Evolutionary conservation across 2,329 filamentous ascomycete genomes (phyloP).

Genomic region (Aspergillus pseudonomiae): DNA sequence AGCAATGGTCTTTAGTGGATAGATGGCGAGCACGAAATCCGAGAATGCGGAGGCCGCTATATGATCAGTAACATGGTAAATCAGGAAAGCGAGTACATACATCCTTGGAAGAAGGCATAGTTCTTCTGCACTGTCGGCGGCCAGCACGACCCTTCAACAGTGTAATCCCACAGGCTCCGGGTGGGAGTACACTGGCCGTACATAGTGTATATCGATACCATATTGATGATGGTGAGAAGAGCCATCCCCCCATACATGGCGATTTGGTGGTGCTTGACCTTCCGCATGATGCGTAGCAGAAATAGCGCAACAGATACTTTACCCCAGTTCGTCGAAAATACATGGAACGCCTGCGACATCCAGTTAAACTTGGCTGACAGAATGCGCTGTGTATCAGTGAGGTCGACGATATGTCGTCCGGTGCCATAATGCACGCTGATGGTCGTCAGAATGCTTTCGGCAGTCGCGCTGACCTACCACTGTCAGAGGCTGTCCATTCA

Average conservation of each 20-base stretch:
- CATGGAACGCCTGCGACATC: slow-evolving; percentile 18
- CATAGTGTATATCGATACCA: slow-evolving; percentile 9
- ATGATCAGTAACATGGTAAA: background rate
- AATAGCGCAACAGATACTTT: slow-evolving; percentile 19
- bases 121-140: slow-evolving; percentile 6
- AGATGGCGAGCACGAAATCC: slow-evolving; percentile 15
- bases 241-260: slow-evolving; percentile 13
- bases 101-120: slow-evolving; percentile 18
- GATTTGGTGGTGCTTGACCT: slow-evolving; percentile 11
- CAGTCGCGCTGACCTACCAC: slow-evolving; percentile 3
- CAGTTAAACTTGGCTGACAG: slow-evolving; percentile 13
- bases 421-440: slow-evolving; percentile 10
- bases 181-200: slow-evolving; percentile 18
- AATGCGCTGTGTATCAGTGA: slow-evolving; percentile 1
- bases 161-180: slow-evolving; percentile 2
- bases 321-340: slow-evolving; percentile 19
- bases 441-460: slow-evolving; percentile 10
- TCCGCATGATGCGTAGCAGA: slow-evolving; percentile 15
- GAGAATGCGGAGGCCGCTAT: slow-evolving; percentile 14
- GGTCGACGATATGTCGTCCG: slow-evolving; percentile 9
- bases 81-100: slow-evolving; percentile 3
- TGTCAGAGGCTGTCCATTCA: background rate
- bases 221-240: slow-evolving; percentile 10
- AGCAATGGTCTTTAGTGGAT: slow-evolving; percentile 15
- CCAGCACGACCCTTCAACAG: slow-evolving; percentile 13